Conservation (phyloP, 2,329 filamentous ascomycete genomes). For the Calcarisporium arbuscula region DNA sequence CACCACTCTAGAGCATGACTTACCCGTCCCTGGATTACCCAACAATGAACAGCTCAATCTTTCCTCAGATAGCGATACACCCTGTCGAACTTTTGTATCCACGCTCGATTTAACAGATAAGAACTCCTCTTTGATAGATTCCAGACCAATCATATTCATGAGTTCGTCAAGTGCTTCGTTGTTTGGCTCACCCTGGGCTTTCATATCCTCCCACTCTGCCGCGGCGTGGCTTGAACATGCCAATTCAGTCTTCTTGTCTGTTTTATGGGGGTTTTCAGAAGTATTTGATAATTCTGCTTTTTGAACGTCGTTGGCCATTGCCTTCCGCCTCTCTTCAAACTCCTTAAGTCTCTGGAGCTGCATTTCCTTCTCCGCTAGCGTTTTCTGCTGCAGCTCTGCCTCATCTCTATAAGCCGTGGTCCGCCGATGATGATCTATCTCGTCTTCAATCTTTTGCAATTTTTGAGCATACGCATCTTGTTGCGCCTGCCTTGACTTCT, state of each 20-base stretch:
- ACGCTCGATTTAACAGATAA: slow-evolving; percentile 57
- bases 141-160: slow-evolving; percentile 67
- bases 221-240: slow-evolving; percentile 26
- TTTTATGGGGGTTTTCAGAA: not conserved
- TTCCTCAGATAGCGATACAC: slow-evolving; percentile 46
- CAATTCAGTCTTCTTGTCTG: not conserved
- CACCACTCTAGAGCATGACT: too few species aligned
- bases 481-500: slow-evolving; percentile 36
- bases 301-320: slow-evolving; percentile 1
- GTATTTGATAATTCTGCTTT: not conserved
- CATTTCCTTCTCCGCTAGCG: slow-evolving; percentile 36
- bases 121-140: slow-evolving; percentile 60
- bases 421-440: slow-evolving; percentile 42
- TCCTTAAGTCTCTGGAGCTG: slow-evolving; percentile 39
- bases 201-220: slow-evolving; percentile 57
- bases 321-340: slow-evolving; percentile 14
- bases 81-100: slow-evolving; percentile 54
- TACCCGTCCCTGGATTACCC: slow-evolving; percentile 71
- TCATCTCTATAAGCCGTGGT: slow-evolving; percentile 36
- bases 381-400: slow-evolving; percentile 34
- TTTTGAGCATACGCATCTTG: slow-evolving; percentile 38
- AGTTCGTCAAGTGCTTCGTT: slow-evolving; percentile 54
- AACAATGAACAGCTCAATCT: slow-evolving; percentile 58
- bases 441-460: slow-evolving; percentile 45
- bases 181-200: slow-evolving; percentile 40